Evolutionary conservation across 352 stramenopile genomes (phyloP), one percentile per base, ranked within the genome.

Genomic region (Globisporangium lucens): DNA sequence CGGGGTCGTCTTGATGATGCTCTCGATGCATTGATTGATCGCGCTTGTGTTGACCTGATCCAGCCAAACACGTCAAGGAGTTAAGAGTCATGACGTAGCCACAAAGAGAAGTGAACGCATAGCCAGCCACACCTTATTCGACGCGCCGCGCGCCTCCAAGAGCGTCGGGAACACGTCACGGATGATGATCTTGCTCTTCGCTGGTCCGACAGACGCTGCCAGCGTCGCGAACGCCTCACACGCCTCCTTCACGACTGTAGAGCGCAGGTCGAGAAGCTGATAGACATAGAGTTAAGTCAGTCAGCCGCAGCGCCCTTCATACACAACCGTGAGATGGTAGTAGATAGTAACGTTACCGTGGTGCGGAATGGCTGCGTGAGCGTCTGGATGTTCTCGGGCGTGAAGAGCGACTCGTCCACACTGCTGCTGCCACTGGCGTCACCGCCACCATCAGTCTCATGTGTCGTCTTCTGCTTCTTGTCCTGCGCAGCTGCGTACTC

Each of bases 151-250:
- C 12, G 75, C 79, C 17, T 87, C 79, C 33, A 89, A 56, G 43
- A 91, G 73, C 71, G 80, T 80, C 6, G 83, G 83, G 41, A 91
- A 87, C 43, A 91, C 56, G 66, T 91, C 79, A 3, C 83, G 75
- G 41, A 89, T 65, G 27, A 91, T 69, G 13, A 83, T 79, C 27
- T 85, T 87, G 70, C 77, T 83, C 60, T 75, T 77, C 20, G 66
- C 57, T 0, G 76, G 65, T 8, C 77, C 78, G 2, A 89, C 61
- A 4, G 61, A 75, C 17, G 59, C 61, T 5, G 82, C 67, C 2
- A 91, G 60, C 41, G 71, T 57, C 38, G 79, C 70, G 51, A 91
- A 76, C 51, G 83, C 83, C 2, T 78, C 67, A 22, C 83, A 89
- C 8, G 76, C 80, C 58, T 87, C 82, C 38, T 88, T 89, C 27